Evolutionary conservation across 1,139 yeast species (phyloP), one percentile per base, ranked within the genome.

Genomic region (Ogataea hybrid): DNA sequence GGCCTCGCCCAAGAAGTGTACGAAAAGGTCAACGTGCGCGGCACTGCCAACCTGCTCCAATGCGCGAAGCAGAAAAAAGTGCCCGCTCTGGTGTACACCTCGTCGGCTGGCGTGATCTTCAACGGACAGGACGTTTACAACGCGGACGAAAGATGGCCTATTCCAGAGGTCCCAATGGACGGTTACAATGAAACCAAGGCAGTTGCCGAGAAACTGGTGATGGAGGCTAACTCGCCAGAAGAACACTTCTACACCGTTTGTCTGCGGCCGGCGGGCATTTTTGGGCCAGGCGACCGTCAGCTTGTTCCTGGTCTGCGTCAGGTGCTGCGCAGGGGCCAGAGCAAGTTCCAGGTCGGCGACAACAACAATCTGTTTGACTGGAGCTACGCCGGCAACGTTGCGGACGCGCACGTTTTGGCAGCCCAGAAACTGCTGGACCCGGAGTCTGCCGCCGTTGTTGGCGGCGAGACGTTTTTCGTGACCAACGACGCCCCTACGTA

Each of bases 341-440:
- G 92, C 27, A 85, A 84, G 63, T 88, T 87, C 64, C 98, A 94
- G 64, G 72, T 94, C 39, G 98, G 99, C 51, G 92, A 87, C 62
- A 94, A 94, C 65, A 80, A 85, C 62, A 92, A 92, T 60, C 67
- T 94, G 46, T 94, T 92, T 58, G 99, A 94, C 62, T 89, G 96
- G 84, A 89, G 97, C 0, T 94, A 89, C 58, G 98, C 85, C n/a
- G 97, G 97, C n/a, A 94, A 94, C 63, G 97, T 94, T 17, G 98
- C 98, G 0, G 95, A 89, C 65, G 84, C 97, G 5, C 99, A 94
- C 64, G 89, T 92, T 8, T 70, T 92, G 42, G 98, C 97, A 1
- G 95, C 97, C 2, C 70, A 84, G 54, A 81, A 81, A 63, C 66
- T 90, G 15, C 65, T 88, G 41, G 58, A 58, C 32, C 56, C 57